These are phyloP conservation scores for Dictyostelium brefeldianum DNA, from an alignment of 78 protist genomes.

Conservation along the genomic window DNA sequence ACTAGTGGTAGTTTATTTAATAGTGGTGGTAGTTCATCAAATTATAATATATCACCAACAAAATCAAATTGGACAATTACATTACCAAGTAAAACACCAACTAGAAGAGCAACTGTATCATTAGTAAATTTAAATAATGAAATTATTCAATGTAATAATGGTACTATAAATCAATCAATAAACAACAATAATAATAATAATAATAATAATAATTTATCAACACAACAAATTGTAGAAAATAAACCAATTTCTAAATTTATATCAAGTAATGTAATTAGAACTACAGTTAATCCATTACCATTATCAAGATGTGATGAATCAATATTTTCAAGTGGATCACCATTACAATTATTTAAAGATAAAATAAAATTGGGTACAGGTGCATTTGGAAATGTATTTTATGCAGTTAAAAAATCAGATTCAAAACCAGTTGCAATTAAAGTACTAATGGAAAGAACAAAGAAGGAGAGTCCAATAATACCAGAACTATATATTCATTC, in stretches of 20 bases:
- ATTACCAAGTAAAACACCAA: constrained; percentile 60
- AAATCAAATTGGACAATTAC: constrained; percentile 41
- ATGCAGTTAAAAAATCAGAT: constrained; percentile 48
- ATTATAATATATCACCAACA: neutral
- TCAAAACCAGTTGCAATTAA: constrained; percentile 62
- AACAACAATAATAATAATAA: neutral
- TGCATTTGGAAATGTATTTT: constrained; percentile 78
- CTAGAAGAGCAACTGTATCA: constrained; percentile 71
- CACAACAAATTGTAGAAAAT: neutral
- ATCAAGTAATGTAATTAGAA: neutral
- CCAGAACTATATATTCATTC: constrained; percentile 70
- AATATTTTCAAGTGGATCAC: constrained; percentile 51
- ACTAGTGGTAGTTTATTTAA: neutral
- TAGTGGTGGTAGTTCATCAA: neutral
- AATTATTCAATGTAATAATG: neutral
- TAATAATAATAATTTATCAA: neutral
- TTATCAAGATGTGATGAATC: constrained; percentile 64
- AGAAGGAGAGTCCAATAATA: constrained; percentile 55
- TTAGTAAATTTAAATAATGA: neutral
- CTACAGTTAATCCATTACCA: constrained; percentile 27
- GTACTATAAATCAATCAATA: neutral
- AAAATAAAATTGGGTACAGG: constrained; percentile 74
- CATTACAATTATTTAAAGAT: constrained; percentile 45
- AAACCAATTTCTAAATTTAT: constrained; percentile 38
- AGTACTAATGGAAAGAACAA: constrained; percentile 69